phyloP scores from a whole-genome alignment of 73 alveolate genomes.

The Paramecium biaurelia region DNA sequence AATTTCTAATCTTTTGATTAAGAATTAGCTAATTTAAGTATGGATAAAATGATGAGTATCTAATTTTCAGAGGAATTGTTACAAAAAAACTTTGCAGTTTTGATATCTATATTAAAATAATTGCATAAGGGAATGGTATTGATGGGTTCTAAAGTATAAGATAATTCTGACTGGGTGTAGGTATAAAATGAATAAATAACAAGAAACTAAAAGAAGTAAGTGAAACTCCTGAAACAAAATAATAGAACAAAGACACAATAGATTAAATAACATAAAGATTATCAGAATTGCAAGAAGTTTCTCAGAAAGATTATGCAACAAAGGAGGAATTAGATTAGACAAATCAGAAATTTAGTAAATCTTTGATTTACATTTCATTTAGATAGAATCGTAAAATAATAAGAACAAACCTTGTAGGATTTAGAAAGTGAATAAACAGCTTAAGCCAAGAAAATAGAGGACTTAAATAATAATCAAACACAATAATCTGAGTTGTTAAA shows the following conservation, averaged over 20 bases:
- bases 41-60: slow-evolving; percentile 46
- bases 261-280: not conserved
- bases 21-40: not conserved
- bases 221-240: not conserved
- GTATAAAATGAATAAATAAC: not conserved
- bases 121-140: slow-evolving; percentile 33
- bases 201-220: slow-evolving; percentile 12
- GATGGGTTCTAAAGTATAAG: not conserved
- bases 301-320: not conserved
- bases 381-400: not conserved
- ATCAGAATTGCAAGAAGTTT: not conserved
- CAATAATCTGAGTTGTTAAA: not conserved
- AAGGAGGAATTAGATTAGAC: not conserved
- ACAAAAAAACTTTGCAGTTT: slow-evolving; percentile 17
- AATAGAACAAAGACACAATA: not conserved
- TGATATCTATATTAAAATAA: not conserved
- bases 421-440: not conserved
- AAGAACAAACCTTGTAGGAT: not conserved
- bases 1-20: slow-evolving; percentile 8
- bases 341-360: not conserved
- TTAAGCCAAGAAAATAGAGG: not conserved
- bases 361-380: not conserved
- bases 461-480: not conserved
- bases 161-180: slow-evolving; percentile 4
- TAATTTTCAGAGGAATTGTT: slow-evolving; percentile 27